Evolutionary conservation across 768 basidiomycete species (phyloP).

Genomic region (Psilocybe tampanensis): DNA sequence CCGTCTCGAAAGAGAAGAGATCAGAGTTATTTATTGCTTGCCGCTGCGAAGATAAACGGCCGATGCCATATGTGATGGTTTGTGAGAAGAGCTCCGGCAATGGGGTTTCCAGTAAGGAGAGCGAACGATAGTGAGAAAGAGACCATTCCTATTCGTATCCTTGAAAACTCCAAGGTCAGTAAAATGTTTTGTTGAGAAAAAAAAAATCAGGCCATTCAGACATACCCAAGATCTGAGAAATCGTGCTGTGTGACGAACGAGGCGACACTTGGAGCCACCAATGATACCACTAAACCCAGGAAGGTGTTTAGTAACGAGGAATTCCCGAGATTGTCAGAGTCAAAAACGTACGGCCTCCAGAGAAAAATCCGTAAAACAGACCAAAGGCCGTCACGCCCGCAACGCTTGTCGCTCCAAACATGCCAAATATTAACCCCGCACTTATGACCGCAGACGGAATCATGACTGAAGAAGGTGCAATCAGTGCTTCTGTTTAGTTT

Average conservation of each 20-base stretch:
- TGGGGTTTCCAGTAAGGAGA: conserved; percentile 50
- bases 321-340: background rate
- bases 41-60: conserved; percentile 47
- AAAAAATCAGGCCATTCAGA: background rate
- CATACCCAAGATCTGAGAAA: conserved; percentile 49
- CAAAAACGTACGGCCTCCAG: conserved; percentile 24
- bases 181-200: background rate
- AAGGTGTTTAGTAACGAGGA: background rate
- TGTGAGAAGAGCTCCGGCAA: conserved; percentile 51
- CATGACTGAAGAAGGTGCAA: conserved; percentile 35
- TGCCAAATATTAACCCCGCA: conserved; percentile 48
- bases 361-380: conserved; percentile 57
- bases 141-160: conserved; percentile 48
- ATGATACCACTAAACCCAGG: background rate
- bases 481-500: background rate
- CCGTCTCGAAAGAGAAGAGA: background rate
- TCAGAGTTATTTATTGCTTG: conserved; percentile 22
- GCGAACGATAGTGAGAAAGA: conserved; percentile 48
- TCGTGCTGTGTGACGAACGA: conserved; percentile 41
- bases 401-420: conserved; percentile 48
- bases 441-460: conserved; percentile 42
- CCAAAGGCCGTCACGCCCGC: conserved; percentile 46
- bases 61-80: conserved; percentile 42
- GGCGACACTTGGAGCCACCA: conserved; percentile 45
- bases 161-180: conserved; percentile 16